Evolutionary conservation across 495 filamentous ascomycete species (phyloP), one percentile per base, ranked within the genome.

Genomic region (Aspergillus ostianus): DNA sequence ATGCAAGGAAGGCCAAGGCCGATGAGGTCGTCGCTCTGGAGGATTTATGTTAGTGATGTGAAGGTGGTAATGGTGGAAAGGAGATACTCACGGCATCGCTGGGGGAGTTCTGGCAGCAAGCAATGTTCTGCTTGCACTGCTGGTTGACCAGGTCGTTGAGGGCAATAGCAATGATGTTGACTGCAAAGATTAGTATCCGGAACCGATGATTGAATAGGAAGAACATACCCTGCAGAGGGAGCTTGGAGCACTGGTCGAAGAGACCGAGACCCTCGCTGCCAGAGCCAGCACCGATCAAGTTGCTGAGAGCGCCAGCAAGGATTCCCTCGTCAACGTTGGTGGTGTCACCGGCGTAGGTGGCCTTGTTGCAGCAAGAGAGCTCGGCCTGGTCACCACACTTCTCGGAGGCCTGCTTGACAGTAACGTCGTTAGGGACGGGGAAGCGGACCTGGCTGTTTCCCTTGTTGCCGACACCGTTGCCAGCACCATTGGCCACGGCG

Each of bases 121-220:
- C 78, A 64, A 76, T 75, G 67, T 73, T 77, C 72, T 78, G 75
- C 72, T 79, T 78, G 78, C 78, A 81, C 64, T 78, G 68, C 70
- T 65, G 68, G 67, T 79, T 70, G 62, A 80, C 55, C 29, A 81
- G 50, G 54, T 81, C 78, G 51, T 68, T 51, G 20, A 79, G 59
- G 30, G 71, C 68, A 32, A 73, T 50, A 20, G 48, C 58, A 21
- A 67, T 56, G 57, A 67, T 61, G 56, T 60, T 57, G 58, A 69
- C 55, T 62, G 59, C 29, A 13, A 2, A 1, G 13, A 13, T 54
- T 55, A 45, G 20, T 46, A 32, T 32, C n/a, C n/a, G n/a, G n/a
- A n/a, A n/a, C n/a, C n/a, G 30, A 32, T 8, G 15, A 5, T 17
- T 29, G 6, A 32, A 13, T 17, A 52, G 15, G n/a, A 5, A 13